Conservation (phyloP, 768 basidiomycete genomes). For the Mycena galericulata region DNA sequence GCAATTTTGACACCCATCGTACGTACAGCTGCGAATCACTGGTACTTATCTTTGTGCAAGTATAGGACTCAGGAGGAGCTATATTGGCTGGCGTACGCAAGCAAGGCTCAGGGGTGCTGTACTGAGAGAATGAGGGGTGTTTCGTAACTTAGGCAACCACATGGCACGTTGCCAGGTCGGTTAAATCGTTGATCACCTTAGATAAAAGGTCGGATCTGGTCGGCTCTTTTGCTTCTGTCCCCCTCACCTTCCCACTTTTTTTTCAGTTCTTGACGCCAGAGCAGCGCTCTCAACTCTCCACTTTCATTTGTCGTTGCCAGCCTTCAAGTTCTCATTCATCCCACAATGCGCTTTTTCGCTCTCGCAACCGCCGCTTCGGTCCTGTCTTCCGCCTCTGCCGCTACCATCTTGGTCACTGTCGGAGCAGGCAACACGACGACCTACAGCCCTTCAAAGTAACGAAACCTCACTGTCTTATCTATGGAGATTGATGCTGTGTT, state of each 20-base stretch:
- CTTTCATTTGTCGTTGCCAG: neutral
- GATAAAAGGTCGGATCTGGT: neutral
- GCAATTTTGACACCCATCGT: no score
- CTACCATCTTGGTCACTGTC: slow-evolving; percentile 17
- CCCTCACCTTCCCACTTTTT: neutral
- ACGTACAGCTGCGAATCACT: no score
- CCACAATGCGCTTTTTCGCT: slow-evolving; percentile 30
- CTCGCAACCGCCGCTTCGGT: slow-evolving; percentile 23
- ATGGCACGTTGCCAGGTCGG: neutral
- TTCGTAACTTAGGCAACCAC: no score
- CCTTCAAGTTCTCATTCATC: neutral
- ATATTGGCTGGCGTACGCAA: no score
- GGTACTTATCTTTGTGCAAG: no score
- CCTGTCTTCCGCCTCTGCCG: slow-evolving; percentile 19
- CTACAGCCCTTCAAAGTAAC: slow-evolving; percentile 15
- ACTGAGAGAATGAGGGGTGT: no score
- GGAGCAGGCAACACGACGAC: slow-evolving; percentile 15
- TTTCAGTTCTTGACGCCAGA: neutral
- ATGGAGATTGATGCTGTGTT: neutral
- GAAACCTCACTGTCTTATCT: neutral
- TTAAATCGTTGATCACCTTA: neutral
- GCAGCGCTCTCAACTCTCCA: neutral
- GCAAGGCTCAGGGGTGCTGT: no score
- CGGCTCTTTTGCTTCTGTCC: neutral
- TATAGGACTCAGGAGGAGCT: no score